Conservation (phyloP, 2,329 filamentous ascomycete genomes). For the Nigrospora sphaerica region DNA sequence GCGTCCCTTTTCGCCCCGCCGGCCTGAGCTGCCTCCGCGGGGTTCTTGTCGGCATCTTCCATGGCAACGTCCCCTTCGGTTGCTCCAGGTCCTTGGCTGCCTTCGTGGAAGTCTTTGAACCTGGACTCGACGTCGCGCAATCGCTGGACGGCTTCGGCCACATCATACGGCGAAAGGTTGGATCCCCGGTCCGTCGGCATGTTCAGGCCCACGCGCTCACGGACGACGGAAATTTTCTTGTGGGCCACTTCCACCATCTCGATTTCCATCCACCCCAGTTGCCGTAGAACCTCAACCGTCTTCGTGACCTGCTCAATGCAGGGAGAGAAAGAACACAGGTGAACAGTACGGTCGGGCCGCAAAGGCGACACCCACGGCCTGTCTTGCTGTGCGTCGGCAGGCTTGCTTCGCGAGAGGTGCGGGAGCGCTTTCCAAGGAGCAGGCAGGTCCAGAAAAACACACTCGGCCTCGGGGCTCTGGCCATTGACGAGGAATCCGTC, state of each 20-base stretch:
- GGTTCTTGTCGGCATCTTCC: conserved; percentile 25
- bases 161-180: conserved; percentile 63
- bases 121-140: conserved; percentile 67
- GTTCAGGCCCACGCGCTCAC: conserved; percentile 72
- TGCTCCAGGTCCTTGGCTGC: conserved; percentile 20
- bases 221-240: conserved; percentile 69
- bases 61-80: conserved; percentile 30
- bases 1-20: conserved; percentile 48
- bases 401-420: conserved; percentile 57
- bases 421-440: conserved; percentile 75
- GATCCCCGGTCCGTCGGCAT: conserved; percentile 59
- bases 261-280: conserved; percentile 83
- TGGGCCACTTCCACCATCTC: conserved; percentile 88
- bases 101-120: conserved; percentile 54
- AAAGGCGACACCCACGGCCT: conserved; percentile 52
- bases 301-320: conserved; percentile 94
- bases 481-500: conserved; percentile 62
- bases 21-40: conserved; percentile 18
- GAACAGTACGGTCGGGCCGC: conserved; percentile 62
- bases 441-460: conserved; percentile 73
- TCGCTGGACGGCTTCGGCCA: conserved; percentile 70
- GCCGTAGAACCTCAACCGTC: conserved; percentile 74
- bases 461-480: conserved; percentile 56
- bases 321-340: conserved; percentile 91
- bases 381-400: conserved; percentile 17